These are phyloP conservation scores for Botryotinia calthae DNA, from an alignment of 2,329 filamentous ascomycete genomes.

Conservation along the genomic window DNA sequence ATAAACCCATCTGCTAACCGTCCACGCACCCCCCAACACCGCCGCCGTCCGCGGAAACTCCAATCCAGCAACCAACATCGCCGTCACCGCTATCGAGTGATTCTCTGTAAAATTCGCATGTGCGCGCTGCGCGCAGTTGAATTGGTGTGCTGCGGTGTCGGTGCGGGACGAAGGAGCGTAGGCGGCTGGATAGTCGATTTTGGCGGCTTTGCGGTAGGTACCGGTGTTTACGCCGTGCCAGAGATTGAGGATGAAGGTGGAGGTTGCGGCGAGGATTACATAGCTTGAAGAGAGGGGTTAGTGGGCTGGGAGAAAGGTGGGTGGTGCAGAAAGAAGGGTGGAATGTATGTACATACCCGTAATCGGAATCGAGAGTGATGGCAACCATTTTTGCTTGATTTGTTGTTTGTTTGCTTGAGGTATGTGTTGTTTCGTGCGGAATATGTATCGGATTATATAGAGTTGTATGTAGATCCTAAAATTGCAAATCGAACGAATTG, in stretches of 20 bases:
- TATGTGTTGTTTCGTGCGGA: not conserved
- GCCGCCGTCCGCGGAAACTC: slow-evolving; percentile 52
- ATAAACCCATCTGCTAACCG: slow-evolving; percentile 52
- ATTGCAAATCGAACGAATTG: not conserved
- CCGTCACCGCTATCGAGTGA: slow-evolving; percentile 50
- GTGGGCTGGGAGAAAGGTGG: not conserved
- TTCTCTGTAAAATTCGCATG: slow-evolving; percentile 66
- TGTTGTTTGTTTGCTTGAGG: not conserved
- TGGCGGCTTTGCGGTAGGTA: slow-evolving; percentile 50
- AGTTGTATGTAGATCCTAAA: not conserved
- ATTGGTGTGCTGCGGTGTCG: slow-evolving; percentile 44
- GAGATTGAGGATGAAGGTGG: slow-evolving; percentile 57
- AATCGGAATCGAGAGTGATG: slow-evolving; percentile 34
- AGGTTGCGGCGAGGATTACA: slow-evolving; percentile 56
- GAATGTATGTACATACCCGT: slow-evolving; percentile 34
- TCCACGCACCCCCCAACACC: slow-evolving; percentile 52
- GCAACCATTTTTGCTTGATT: slow-evolving; percentile 30
- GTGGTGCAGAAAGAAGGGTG: not conserved
- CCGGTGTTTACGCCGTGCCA: slow-evolving; percentile 51
- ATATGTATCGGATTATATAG: not conserved
- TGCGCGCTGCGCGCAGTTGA: slow-evolving; percentile 65
- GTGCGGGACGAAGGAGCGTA: slow-evolving; percentile 44
- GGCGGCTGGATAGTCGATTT: slow-evolving; percentile 54
- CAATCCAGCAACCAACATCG: slow-evolving; percentile 56
- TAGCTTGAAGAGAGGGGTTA: slow-evolving; percentile 54